Percentiles rank a stretch among this genome's conserved stretches.
These are phyloP conservation scores for Rosellinia necatrix DNA, from an alignment of 2,329 filamentous ascomycete species.

Conservation along the genomic window DNA sequence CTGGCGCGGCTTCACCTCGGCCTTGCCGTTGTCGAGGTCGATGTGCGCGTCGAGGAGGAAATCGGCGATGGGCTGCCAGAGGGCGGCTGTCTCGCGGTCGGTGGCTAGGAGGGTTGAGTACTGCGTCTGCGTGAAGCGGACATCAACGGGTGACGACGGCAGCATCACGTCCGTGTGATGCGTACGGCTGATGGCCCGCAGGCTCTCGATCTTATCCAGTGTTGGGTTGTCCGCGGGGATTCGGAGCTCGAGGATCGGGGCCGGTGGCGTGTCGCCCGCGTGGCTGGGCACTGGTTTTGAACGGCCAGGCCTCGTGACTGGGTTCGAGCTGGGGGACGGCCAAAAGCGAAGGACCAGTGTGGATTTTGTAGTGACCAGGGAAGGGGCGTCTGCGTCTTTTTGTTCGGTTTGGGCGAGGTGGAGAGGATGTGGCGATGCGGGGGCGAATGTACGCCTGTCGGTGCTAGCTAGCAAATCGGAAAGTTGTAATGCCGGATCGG, in stretches of 20 bases:
- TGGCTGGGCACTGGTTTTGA: constrained; percentile 1
- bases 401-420: constrained; percentile 45
- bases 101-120: constrained; percentile 40
- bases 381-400: constrained; percentile 27
- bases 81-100: constrained; percentile 29
- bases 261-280: constrained; percentile 30
- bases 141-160: constrained; percentile 52
- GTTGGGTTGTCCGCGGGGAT: constrained; percentile 43
- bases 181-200: constrained; percentile 46
- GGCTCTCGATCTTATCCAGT: constrained; percentile 40
- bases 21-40: constrained; percentile 47
- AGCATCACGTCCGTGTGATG: constrained; percentile 51
- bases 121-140: constrained; percentile 50
- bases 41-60: constrained; percentile 54
- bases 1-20: constrained; percentile 44
- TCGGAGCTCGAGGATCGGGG: constrained; percentile 45
- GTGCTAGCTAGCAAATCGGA: constrained; percentile 27
- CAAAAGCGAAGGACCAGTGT: constrained; percentile 54
- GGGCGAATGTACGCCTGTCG: constrained; percentile 47
- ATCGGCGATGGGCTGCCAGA: constrained; percentile 43
- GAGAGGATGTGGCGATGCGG: constrained; percentile 53
- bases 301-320: neutral
- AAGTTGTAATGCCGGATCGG: constrained; percentile 14
- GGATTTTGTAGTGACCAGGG: constrained; percentile 34
- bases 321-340: constrained; percentile 38